Base-by-base conservation (phyloP, 225 moss, liverwort and hornwort species). In the Neckera pumila region DNA sequence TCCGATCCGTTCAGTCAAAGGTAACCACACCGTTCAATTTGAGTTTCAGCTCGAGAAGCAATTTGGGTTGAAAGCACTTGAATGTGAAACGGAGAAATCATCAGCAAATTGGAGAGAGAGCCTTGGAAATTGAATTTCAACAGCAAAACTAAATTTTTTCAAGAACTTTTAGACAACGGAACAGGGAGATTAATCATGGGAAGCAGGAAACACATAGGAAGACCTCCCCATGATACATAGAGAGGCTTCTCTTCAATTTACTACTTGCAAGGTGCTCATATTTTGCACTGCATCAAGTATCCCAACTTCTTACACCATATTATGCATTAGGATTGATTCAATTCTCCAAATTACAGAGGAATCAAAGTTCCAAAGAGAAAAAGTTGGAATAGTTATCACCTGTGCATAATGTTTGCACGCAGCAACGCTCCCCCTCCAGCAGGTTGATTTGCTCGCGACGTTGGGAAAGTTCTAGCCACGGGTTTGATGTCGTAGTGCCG, bases 401-500 rank as follows among this genome's bases (percentile, higher is more conserved):
- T 92, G 86, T 92, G 92, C 62, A 89, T 30, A 7, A 92, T 91
- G 76, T 76, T 57, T 47, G 89, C 91, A 80, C 20, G 64, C 47
- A 92, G 22, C 9, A 19, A 23, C 21, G 51, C 78, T 56, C 58
- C 84, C 45, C 3, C 92, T 76, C 14, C 84, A 84, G 60, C 45
- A 89, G 71, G 85, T 33, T 84, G 84, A 49, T 66, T 25, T 61
- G 21, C 80, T 53, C 42, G 84, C 36, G 64, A 34, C 18, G 43
- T 22, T 25, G 84, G 79, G 43, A 87, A 59, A 61, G 79, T 86
- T 63, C 31, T 11, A 74, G 87, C 87, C 14, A 76, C 12, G 26
- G 87, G 80, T 56, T 86, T 80, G 30, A 75, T 64, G 82, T 20
- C 72, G n/a, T 82, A 85, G 79, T 79, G 92, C 56, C 58, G 87